Percentiles rank a stretch among this genome's conserved stretches.
phyloP scores from a whole-genome alignment of 1,284 basidiomycete genomes.

The Marasmius oreades region DNA sequence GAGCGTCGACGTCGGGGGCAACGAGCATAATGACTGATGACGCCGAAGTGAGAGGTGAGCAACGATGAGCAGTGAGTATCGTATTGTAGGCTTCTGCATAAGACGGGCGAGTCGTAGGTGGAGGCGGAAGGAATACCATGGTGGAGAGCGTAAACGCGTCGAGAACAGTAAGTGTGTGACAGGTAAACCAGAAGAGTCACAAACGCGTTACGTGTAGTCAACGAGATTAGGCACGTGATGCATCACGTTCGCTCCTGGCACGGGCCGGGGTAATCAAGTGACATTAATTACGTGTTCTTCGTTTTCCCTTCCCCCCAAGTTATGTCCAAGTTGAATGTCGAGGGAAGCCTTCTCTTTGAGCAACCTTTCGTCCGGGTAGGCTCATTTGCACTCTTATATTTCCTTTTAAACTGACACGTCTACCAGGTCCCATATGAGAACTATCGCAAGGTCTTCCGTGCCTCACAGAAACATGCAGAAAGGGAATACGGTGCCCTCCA shows the following conservation, averaged over 20 bases:
- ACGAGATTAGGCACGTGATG: neutral
- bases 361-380: slow-evolving; percentile 79
- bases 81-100: slow-evolving; percentile 81
- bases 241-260: too few species aligned
- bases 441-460: slow-evolving; percentile 79
- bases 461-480: slow-evolving; percentile 77
- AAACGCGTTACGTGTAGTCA: slow-evolving; percentile 5
- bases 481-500: slow-evolving; percentile 68
- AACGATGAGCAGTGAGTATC: slow-evolving; percentile 72
- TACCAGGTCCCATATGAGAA: slow-evolving; percentile 81
- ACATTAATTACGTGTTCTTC: neutral
- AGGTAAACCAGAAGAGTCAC: neutral
- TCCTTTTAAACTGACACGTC: slow-evolving; percentile 17
- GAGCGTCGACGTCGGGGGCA: slow-evolving; percentile 85
- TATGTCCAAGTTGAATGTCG: slow-evolving; percentile 56
- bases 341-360: slow-evolving; percentile 84
- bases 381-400: slow-evolving; percentile 11
- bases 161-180: neutral
- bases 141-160: neutral
- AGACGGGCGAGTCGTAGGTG: slow-evolving; percentile 56
- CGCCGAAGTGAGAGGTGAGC: slow-evolving; percentile 71
- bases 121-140: slow-evolving; percentile 71
- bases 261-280: too few species aligned
- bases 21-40: slow-evolving; percentile 84
- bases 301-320: slow-evolving; percentile 19